Base-by-base conservation (phyloP, 75 land plant genomes). In the Ceratopteris richardii region DNA sequence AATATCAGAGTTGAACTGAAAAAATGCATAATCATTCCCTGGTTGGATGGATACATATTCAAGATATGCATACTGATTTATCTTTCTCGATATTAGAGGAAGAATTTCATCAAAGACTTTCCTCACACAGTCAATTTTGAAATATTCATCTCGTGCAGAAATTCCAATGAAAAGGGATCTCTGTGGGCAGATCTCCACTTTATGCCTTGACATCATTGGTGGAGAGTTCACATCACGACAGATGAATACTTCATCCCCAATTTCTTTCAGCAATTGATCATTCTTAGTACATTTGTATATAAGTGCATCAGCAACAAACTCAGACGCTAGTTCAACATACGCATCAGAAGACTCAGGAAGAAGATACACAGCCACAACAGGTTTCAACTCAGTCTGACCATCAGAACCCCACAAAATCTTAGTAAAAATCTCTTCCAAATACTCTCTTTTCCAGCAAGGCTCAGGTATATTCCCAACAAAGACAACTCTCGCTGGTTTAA, bases 261-360 rank as follows among this genome's bases (percentile, higher is more conserved):
- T 60, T 25, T 44, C 25, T 41, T 43, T 44, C 28, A 60, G 25
- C 46, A 60, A 60, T 44, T 43, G 27, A 44, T 37, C 21, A 25
- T 41, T 28, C 27, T 60, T 60, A 11, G 17, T 43, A 29, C 62
- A 60, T 44, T 60, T 60, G 19, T 41, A 60, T 16, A 60, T 31
- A 25, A 60, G 44, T 12, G 62, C 62, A 60, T 60, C 62, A 41
- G 62, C 62, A 37, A 60, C 16, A 11, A 27, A 41, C 23, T 60
- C 62, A 22, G 62, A 60, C 1, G 62, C 26, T 21, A 60, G 23
- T 42, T 60, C 62, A 36, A 60, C 47, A 60, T 60, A 60, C n/a
- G 44, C 62, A 60, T 60, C 62, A 41, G 27, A 5, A 25, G 46
- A 60, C 10, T 60, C 47, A 40, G 62, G 62, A 41, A 60, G 62